Evolutionary conservation across 2,329 filamentous ascomycete species (phyloP), one percentile per base, ranked within the genome.

Genomic region (Dactylella cylindrospora): DNA sequence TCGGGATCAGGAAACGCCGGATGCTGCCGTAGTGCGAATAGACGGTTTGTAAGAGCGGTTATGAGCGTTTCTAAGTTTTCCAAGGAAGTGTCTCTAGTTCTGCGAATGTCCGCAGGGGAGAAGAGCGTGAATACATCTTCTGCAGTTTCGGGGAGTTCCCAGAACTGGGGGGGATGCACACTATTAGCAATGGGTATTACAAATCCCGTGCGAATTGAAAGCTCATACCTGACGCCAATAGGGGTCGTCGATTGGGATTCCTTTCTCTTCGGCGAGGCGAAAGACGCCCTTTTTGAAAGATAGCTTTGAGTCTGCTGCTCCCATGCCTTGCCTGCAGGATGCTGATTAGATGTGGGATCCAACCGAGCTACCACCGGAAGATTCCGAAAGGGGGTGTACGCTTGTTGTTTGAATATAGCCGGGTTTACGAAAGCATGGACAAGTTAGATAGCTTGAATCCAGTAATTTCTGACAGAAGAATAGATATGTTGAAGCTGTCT

Each of bases 231-330:
- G 88, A 66, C 86, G 84, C 93, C 93, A 98, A 76, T 95, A 96
- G 13, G 83, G 79, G 76, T 96, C 89, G 74, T 93, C 86, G 53
- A 89, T 83, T 61, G 89, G 80, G 71, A 97, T 96, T 72, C 87
- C 80, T 60, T 69, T 84, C 73, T 95, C 86, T 73, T 95, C 90
- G n/a, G 90, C 93, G 60, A 98, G 83, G 72, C 87, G 84, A 78
- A 97, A 96, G 77, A 97, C 95, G 75, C 90, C 91, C 76, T 95
- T 88, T 76, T 96, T 97, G 81, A 98, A 97, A 72, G 91, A 89
- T 72, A 97, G 84, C 80, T 97, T 97, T 70, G 91, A 97, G 77
- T 97, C 91, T 76, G 91, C 96, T 72, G 91, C 91, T 75, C 93
- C 93, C 93, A 98, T 98, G 53, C 70, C 72, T 67, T 54, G 59